phyloP scores from a whole-genome alignment of 208 protist species.

The Phytomonas serpens region DNA sequence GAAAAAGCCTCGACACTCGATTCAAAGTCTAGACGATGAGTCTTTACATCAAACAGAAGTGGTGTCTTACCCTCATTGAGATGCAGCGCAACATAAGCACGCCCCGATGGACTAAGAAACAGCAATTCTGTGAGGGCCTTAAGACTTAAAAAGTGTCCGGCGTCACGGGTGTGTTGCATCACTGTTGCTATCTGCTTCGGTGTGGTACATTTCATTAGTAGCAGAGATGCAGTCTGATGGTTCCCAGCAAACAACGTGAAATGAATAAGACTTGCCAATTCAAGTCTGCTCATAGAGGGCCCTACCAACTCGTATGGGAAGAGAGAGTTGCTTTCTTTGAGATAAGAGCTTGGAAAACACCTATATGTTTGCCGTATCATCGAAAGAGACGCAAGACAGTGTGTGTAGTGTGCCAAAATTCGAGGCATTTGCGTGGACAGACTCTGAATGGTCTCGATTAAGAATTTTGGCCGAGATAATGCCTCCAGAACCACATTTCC shows the following conservation, averaged over 20 bases:
- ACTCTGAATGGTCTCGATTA: background rate
- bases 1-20: background rate
- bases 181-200: constrained; percentile 25
- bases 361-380: background rate
- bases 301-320: background rate
- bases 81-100: constrained; percentile 18
- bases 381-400: background rate
- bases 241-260: constrained; percentile 30
- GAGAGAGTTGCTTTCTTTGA: background rate
- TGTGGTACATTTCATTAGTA: constrained; percentile 34
- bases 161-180: constrained; percentile 32
- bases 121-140: constrained; percentile 13
- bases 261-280: constrained; percentile 29
- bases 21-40: background rate
- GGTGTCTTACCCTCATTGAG: constrained; percentile 3
- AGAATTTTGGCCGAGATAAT: background rate
- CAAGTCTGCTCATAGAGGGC: constrained; percentile 15
- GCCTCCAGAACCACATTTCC: background rate
- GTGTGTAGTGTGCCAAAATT: background rate
- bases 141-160: constrained; percentile 15
- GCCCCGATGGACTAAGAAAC: constrained; percentile 9
- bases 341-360: background rate
- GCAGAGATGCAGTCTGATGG: constrained; percentile 18
- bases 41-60: constrained; percentile 14
- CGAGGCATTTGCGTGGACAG: background rate